These are phyloP conservation scores for Neolentinus lepideus DNA, from an alignment of 1,284 basidiomycete genomes.

Conservation along the genomic window DNA sequence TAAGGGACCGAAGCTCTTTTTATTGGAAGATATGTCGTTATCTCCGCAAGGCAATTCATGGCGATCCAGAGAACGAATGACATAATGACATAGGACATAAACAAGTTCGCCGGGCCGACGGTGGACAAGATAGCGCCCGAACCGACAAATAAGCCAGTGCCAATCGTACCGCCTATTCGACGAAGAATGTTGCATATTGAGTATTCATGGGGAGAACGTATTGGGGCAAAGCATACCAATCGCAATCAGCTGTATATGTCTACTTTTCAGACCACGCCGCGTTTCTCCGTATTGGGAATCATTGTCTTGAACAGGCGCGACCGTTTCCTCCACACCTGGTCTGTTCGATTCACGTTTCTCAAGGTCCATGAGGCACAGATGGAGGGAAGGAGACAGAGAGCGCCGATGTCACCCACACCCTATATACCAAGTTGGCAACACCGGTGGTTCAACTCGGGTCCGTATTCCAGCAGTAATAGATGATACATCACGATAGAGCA, in stretches of 20 bases:
- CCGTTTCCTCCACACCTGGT: background rate
- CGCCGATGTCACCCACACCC: too few species aligned
- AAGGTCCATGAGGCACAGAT: background rate
- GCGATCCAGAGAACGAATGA: conserved; percentile 5
- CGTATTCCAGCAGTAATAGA: too few species aligned
- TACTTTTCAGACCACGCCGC: background rate
- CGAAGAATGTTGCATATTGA: background rate
- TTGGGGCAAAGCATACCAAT: background rate
- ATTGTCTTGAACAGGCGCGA: background rate
- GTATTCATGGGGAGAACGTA: background rate
- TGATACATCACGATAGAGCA: too few species aligned
- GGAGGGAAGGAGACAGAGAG: too few species aligned
- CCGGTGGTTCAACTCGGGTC: too few species aligned
- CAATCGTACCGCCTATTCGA: conserved; percentile 6
- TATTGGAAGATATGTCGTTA: conserved; percentile 1
- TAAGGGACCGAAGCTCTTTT: background rate
- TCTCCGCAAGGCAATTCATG: conserved; percentile 8
- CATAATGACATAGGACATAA: conserved; percentile 12
- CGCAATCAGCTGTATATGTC: conserved; percentile 2
- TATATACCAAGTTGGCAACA: too few species aligned
- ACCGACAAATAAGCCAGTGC: conserved; percentile 9
- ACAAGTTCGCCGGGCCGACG: conserved; percentile 15
- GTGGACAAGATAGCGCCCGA: conserved; percentile 10
- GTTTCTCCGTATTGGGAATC: background rate
- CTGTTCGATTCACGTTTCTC: background rate